Evolutionary conservation across 192 early-diverging fungal genomes (phyloP), one percentile per base, ranked within the genome.

Genomic region (Thoreauomyces humboldtii): DNA sequence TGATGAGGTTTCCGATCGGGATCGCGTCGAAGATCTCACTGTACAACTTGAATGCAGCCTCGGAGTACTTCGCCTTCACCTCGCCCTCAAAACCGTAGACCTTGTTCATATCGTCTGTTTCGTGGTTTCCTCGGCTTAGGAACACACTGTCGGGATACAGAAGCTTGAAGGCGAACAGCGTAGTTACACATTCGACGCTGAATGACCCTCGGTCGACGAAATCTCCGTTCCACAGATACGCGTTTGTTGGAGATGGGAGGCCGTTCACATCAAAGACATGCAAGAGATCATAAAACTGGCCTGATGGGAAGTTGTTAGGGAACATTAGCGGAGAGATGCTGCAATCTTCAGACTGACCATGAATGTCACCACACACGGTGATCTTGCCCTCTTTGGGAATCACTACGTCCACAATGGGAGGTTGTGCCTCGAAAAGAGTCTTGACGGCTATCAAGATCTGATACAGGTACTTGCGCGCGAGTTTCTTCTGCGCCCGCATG

Each of bases 121-220:
- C 97, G 75, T 99, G 97, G 77, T 99, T 99, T 31, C 97, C 97
- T 51, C 97, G 88, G 34, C 89, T 88, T 54, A 99, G 70, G 74
- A 86, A 92, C 55, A 99, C 76, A 21, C 75, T 67, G 14, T 90
- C 74, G 15, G 97, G 97, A 64, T 94, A 94, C 54, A 97, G 71
- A 65, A 87, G 80, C 74, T 97, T 96, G 78, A 88, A 93, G 11
- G 94, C 85, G 47, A 95, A 87, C 51, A 99, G 85, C 14, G 94
- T 87, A 44, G 96, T 68, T 56, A 98, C 90, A 57, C 94, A 90
- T 72, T 99, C 97, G n/a, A 99, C 74, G 15, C 92, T 95, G 77
- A 99, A 99, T 33, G 89, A 92, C 17, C 97, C 97, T 50, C 97
- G 90, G 76, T 99, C 97, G 15, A 99, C 97, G 84, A 99, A 98